Evolutionary conservation across 495 filamentous ascomycete genomes (phyloP).

Genomic region (Amorphotheca resinae): DNA sequence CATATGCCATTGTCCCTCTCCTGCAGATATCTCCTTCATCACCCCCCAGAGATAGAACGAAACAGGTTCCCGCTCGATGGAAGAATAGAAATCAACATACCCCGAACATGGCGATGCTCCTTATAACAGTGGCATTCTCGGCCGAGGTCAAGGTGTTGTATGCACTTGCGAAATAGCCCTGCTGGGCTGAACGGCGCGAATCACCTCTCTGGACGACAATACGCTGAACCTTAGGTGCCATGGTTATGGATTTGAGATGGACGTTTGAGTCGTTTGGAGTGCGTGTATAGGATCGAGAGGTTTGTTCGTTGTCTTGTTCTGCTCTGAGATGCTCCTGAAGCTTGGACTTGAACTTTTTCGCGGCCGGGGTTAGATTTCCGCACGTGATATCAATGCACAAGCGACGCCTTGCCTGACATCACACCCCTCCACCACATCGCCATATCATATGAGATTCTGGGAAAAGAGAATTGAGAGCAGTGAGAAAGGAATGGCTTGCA

Average conservation of each 20-base stretch:
- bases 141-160: conserved; percentile 55
- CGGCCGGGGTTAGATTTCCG: not conserved
- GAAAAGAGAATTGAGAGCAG: not conserved
- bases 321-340: too few species aligned
- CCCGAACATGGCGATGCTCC: conserved; percentile 59
- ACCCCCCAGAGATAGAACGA: not conserved
- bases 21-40: not conserved
- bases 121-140: conserved; percentile 65
- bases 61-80: not conserved
- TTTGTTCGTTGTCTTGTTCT: too few species aligned
- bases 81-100: too few species aligned
- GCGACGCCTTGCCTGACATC: not conserved
- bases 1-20: not conserved
- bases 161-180: conserved; percentile 36
- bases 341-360: not conserved
- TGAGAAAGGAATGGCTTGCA: not conserved
- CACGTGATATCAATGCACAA: not conserved
- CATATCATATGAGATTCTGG: not conserved
- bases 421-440: not conserved
- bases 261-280: not conserved
- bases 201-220: conserved; percentile 25
- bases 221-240: conserved; percentile 26
- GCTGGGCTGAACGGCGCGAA: conserved; percentile 25
- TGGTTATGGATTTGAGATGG: conserved; percentile 1
- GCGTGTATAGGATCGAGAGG: not conserved